Percentiles rank a stretch among this genome's conserved stretches.
These are phyloP conservation scores for Fusarium longipes DNA, from an alignment of 2,329 filamentous ascomycete species.

Conservation along the genomic window DNA sequence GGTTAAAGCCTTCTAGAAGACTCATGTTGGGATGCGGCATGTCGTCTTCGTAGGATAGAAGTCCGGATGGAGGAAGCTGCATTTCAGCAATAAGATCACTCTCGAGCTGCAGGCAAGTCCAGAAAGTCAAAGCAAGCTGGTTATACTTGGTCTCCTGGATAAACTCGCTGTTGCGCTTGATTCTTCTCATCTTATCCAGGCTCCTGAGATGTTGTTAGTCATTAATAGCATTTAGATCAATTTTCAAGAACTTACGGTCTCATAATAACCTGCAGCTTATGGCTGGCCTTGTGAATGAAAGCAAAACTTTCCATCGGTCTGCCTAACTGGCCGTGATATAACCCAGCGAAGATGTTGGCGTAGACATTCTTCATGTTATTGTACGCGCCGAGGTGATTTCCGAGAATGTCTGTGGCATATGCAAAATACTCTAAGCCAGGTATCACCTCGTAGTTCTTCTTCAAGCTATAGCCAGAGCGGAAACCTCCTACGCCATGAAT, in stretches of 20 bases:
- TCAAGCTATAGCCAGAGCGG: conserved; percentile 49
- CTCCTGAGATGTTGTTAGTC: conserved; percentile 52
- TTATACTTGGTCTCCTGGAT: conserved; percentile 64
- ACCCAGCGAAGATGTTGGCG: conserved; percentile 82
- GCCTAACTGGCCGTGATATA: conserved; percentile 90
- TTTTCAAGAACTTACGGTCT: conserved; percentile 68
- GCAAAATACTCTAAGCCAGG: conserved; percentile 92
- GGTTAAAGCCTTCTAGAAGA: conserved; percentile 56
- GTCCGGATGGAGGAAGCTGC: conserved; percentile 68
- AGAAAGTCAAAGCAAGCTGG: conserved; percentile 80
- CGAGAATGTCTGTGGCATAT: conserved; percentile 86
- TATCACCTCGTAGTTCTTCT: conserved; percentile 81
- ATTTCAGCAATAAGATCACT: conserved; percentile 95
- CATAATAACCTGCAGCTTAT: conserved; percentile 76
- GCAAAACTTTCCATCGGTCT: conserved; percentile 86
- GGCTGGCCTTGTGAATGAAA: conserved; percentile 67
- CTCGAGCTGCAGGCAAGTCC: conserved; percentile 93
- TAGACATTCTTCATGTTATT: conserved; percentile 87
- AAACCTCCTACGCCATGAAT: conserved; percentile 55
- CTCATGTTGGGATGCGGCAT: conserved; percentile 74
- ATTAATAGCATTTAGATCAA: not conserved
- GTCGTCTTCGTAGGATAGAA: conserved; percentile 70
- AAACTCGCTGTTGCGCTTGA: conserved; percentile 53
- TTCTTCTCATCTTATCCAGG: conserved; percentile 59
- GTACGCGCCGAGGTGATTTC: conserved; percentile 80